Evolutionary conservation across 257 asterid species (phyloP), one percentile per base, ranked within the genome.

Genomic region (Eustoma russellianum): DNA sequence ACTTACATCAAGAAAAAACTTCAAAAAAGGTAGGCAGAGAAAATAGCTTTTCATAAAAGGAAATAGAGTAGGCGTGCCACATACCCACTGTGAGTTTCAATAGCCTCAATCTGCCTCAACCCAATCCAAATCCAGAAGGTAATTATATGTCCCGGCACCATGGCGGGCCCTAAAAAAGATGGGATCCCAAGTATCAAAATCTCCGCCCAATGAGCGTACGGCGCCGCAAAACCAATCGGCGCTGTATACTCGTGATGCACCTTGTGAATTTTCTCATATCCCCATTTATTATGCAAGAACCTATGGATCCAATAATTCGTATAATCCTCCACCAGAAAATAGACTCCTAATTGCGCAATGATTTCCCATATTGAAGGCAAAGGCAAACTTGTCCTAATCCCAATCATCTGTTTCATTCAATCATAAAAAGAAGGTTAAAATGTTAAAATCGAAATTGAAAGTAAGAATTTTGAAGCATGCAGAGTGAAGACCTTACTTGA

Each of bases 1-100:
- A 75, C 70, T 64, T 69, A 66, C 61, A 61, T 28, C 58, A 66
- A 71, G 65, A 71, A 60, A 66, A 66, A 73, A 70, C 61, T 19
- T 3, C 69, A 71, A 72, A 64, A 55, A 59, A 48, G 59, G 41
- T 49, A 15, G 6, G 6, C 1, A 34, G 46, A 59, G 49, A 17
- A 66, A 30, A 24, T 38, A 33, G 50, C 58, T 35, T 65, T 49
- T 46, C 48, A 66, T 18, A 17, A 40, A 53, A 48, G 24, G 7
- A 35, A 41, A 18, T 17, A 51, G 45, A 74, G 83, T 87, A 81
- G 68, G 95, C 77, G 48, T 71, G 87, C 83, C 73, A 19, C 28
- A 77, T 79, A 92, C 98, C 98, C 98, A 74, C 97, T 82, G 78
- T 92, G 98, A 74, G 98, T 84, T 73, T 92, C 96, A 69, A 92